These are phyloP conservation scores for Fusarium bulbicola DNA, from an alignment of 2,329 filamentous ascomycete genomes.

Conservation along the genomic window DNA sequence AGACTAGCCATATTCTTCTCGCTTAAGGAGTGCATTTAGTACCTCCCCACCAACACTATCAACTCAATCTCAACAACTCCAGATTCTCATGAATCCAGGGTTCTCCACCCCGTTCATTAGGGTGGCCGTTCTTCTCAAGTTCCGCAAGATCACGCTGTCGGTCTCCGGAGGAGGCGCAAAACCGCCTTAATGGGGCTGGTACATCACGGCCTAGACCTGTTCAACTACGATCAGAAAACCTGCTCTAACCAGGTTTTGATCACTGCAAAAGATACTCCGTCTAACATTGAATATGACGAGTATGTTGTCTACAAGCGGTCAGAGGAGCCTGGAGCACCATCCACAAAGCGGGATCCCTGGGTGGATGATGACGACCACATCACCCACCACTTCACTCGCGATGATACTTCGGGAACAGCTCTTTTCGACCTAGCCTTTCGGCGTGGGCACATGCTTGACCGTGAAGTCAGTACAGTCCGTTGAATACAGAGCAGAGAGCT, in stretches of 20 bases:
- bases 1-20: not conserved
- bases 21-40: not conserved
- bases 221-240: constrained; percentile 49
- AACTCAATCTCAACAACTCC: not conserved
- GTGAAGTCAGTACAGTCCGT: constrained; percentile 34
- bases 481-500: not conserved
- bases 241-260: constrained; percentile 49
- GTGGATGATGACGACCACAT: constrained; percentile 40
- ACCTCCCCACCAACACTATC: not conserved
- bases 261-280: constrained; percentile 40
- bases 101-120: constrained; percentile 35
- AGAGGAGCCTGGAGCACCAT: constrained; percentile 16
- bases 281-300: constrained; percentile 51
- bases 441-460: constrained; percentile 43
- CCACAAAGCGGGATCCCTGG: constrained; percentile 1
- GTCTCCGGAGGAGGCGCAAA: constrained; percentile 36
- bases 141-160: constrained; percentile 37
- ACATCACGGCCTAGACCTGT: constrained; percentile 47
- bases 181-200: constrained; percentile 40
- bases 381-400: constrained; percentile 47
- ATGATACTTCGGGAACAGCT: constrained; percentile 45
- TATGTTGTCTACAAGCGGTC: constrained; percentile 49
- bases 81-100: constrained; percentile 35
- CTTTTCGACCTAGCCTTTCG: constrained; percentile 48
- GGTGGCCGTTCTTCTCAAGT: constrained; percentile 38